phyloP scores from a whole-genome alignment of 352 stramenopile genomes.

The Globisporangium emineosum region DNA sequence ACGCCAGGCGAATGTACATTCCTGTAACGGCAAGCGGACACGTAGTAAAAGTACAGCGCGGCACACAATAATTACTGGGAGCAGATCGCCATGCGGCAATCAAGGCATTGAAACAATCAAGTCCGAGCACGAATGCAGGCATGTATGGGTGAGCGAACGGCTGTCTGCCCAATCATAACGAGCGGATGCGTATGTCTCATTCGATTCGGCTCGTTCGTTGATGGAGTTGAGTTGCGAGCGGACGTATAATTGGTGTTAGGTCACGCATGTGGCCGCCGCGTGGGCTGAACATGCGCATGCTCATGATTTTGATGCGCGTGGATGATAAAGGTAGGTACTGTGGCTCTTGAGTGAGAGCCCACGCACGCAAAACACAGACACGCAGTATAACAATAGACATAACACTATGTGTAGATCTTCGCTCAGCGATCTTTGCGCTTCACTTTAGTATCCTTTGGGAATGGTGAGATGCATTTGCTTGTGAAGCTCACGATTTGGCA shows the following conservation, averaged over 20 bases:
- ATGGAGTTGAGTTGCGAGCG: background rate
- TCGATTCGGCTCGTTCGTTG: background rate
- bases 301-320: background rate
- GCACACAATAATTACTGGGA: background rate
- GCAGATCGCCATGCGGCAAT: background rate
- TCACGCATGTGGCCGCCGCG: background rate
- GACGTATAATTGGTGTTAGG: background rate
- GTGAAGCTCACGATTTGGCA: constrained; percentile 1
- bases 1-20: background rate
- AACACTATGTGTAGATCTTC: background rate
- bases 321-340: no score
- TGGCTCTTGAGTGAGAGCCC: background rate
- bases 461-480: background rate
- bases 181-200: background rate
- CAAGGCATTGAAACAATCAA: background rate
- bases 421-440: background rate
- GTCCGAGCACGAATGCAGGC: background rate
- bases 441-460: no score
- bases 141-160: background rate
- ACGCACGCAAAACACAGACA: background rate
- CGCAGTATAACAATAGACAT: background rate
- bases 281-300: background rate
- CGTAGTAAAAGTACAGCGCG: background rate
- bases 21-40: background rate
- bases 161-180: background rate